phyloP scores from a whole-genome alignment of 768 basidiomycete species.

The Hygrocybe punicea region DNA sequence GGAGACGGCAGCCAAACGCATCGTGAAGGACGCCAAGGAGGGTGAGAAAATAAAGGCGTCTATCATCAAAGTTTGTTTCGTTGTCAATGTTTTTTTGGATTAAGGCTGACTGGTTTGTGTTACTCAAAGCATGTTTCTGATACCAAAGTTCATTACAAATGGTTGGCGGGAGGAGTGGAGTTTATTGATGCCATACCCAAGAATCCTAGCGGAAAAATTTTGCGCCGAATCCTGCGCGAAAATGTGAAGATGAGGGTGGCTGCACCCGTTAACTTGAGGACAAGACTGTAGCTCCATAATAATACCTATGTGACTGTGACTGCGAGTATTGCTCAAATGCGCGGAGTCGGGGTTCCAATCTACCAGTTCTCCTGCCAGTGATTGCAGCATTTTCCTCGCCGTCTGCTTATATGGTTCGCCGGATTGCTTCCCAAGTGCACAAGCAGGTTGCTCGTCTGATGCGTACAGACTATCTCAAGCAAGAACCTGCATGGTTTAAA shows the following conservation, averaged over 20 bases:
- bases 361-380: no score
- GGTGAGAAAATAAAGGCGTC: conserved; percentile 14
- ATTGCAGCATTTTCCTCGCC: background rate
- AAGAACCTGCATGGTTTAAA: conserved; percentile 78
- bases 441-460: conserved; percentile 80
- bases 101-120: conserved; percentile 46
- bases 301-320: background rate
- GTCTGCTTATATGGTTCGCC: conserved; percentile 56
- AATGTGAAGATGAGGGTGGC: conserved; percentile 33
- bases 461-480: conserved; percentile 56
- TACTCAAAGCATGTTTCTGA: conserved; percentile 49
- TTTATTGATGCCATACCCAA: conserved; percentile 55
- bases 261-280: background rate
- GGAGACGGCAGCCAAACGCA: conserved; percentile 37
- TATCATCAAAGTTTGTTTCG: conserved; percentile 24
- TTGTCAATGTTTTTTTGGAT: conserved; percentile 46
- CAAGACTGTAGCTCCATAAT: background rate
- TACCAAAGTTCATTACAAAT: conserved; percentile 57
- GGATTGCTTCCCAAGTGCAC: conserved; percentile 85
- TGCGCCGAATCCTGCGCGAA: conserved; percentile 53
- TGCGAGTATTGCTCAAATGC: no score
- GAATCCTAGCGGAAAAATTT: conserved; percentile 61
- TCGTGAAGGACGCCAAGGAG: conserved; percentile 32
- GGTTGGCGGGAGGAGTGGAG: conserved; percentile 51
- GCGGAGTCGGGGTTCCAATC: no score